Percentiles rank a stretch among this genome's conserved stretches.
Evolutionary conservation across 129 eudicot species (phyloP).

Genomic region (Lactuca sativa): DNA sequence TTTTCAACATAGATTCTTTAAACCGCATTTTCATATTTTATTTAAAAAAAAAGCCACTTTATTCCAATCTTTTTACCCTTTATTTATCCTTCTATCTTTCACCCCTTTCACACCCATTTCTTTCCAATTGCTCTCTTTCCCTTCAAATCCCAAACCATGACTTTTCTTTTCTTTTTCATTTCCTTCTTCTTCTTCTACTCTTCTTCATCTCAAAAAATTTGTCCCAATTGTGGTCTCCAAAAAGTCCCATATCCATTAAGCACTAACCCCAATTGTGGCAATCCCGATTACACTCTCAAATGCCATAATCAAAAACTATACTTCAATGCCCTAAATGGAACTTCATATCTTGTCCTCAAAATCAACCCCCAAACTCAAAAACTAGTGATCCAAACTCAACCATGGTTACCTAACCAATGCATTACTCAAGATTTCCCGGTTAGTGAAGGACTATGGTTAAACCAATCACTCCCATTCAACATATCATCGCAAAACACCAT

Average conservation of each 20-base stretch:
- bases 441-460: conserved; percentile 62
- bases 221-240: conserved; percentile 51
- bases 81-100: conserved; percentile 42
- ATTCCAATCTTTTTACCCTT: conserved; percentile 38
- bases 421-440: conserved; percentile 48
- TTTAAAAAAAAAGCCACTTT: conserved; percentile 28
- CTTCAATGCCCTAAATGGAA: conserved; percentile 55
- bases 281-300: conserved; percentile 45
- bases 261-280: conserved; percentile 49
- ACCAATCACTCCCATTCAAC: conserved; percentile 61
- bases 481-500: conserved; percentile 58
- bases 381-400: conserved; percentile 50
- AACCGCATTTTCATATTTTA: conserved; percentile 20
- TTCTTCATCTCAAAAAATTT: conserved; percentile 46
- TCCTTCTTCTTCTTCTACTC: conserved; percentile 24
- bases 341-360: conserved; percentile 45
- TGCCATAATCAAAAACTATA: conserved; percentile 49
- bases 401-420: conserved; percentile 47
- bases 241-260: conserved; percentile 67
- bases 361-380: conserved; percentile 39
- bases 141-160: conserved; percentile 27
- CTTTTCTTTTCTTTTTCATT: conserved; percentile 36
- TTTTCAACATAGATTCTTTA: conserved; percentile 34
- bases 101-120: conserved; percentile 26
- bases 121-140: conserved; percentile 19